A percentile compares a stretch with the other conserved stretches of the same genome.
These are phyloP conservation scores for Pyrus hybrid DNA, from an alignment of 331 rosid genomes.

Conservation along the genomic window DNA sequence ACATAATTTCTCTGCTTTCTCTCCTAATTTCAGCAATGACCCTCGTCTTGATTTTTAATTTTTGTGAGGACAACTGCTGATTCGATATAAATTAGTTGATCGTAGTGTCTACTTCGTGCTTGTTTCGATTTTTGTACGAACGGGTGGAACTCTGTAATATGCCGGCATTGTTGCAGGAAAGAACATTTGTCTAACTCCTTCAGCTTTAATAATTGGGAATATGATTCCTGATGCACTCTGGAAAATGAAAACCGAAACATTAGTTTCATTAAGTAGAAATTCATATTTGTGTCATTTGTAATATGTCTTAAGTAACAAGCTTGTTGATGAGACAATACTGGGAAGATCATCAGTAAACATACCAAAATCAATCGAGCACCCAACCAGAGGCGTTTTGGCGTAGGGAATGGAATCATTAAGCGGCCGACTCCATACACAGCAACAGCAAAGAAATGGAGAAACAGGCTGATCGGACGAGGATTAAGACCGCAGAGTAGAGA, in stretches of 20 bases:
- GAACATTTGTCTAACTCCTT: slow-evolving; percentile 76
- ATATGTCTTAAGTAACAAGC: neutral
- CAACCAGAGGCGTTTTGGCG: slow-evolving; percentile 40
- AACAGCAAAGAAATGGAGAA: no score
- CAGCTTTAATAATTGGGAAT: slow-evolving; percentile 42
- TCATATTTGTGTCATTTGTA: no score
- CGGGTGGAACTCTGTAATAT: slow-evolving; percentile 33
- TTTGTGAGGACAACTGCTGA: neutral
- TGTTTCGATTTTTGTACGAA: no score
- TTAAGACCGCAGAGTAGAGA: neutral
- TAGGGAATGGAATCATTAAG: slow-evolving; percentile 54
- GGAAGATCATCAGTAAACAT: neutral
- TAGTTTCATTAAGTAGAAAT: neutral
- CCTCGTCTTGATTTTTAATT: neutral
- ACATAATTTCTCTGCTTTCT: neutral
- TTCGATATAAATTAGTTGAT: neutral
- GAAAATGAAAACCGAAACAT: neutral
- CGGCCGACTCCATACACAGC: slow-evolving; percentile 55
- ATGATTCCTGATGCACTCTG: slow-evolving; percentile 41
- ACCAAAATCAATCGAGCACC: slow-evolving; percentile 56
- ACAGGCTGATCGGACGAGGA: no score
- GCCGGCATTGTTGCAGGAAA: slow-evolving; percentile 35
- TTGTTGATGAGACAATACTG: neutral
- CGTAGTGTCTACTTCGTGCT: no score
- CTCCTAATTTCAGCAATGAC: neutral